phyloP scores from a whole-genome alignment of 768 basidiomycete genomes.

The Chalciporus chontae region DNA sequence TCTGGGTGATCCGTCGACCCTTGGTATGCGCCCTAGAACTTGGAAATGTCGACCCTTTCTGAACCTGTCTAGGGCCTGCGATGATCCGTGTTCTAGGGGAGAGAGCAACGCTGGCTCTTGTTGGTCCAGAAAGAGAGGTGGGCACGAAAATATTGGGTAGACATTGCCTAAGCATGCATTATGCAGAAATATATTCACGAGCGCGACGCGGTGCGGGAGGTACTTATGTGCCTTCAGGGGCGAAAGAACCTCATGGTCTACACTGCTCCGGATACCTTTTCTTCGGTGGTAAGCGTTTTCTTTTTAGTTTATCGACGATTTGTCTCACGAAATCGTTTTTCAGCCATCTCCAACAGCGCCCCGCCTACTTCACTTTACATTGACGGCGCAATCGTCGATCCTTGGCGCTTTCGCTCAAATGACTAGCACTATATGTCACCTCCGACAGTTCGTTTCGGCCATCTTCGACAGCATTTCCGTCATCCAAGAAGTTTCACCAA shows the following conservation, averaged over 20 bases:
- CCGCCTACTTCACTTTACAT: constrained; percentile 63
- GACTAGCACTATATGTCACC: constrained; percentile 58
- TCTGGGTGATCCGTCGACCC: constrained; percentile 67
- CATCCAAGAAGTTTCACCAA: constrained; percentile 19
- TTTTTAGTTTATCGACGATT: neutral
- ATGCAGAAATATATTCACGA: constrained; percentile 67
- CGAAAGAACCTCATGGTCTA: constrained; percentile 56
- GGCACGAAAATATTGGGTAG: neutral
- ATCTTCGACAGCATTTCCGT: constrained; percentile 38
- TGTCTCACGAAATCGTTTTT: constrained; percentile 1
- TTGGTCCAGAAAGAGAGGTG: constrained; percentile 44
- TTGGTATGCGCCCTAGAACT: constrained; percentile 42
- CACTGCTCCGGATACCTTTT: constrained; percentile 28
- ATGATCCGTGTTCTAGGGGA: constrained; percentile 37
- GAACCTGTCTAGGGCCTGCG: constrained; percentile 41
- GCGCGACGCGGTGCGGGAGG: constrained; percentile 72
- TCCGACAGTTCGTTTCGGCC: constrained; percentile 57
- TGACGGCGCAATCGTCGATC: constrained; percentile 62
- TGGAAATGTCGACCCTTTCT: neutral
- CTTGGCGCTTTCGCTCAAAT: constrained; percentile 52
- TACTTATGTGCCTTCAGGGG: constrained; percentile 75
- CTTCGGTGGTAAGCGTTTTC: constrained; percentile 31
- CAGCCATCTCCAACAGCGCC: constrained; percentile 55
- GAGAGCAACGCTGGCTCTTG: constrained; percentile 35
- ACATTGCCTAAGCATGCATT: neutral